Percentiles rank a stretch among this genome's conserved stretches.
Evolutionary conservation across 805 yeast genomes (phyloP).

Genomic region (Saturnispora saitoi): DNA sequence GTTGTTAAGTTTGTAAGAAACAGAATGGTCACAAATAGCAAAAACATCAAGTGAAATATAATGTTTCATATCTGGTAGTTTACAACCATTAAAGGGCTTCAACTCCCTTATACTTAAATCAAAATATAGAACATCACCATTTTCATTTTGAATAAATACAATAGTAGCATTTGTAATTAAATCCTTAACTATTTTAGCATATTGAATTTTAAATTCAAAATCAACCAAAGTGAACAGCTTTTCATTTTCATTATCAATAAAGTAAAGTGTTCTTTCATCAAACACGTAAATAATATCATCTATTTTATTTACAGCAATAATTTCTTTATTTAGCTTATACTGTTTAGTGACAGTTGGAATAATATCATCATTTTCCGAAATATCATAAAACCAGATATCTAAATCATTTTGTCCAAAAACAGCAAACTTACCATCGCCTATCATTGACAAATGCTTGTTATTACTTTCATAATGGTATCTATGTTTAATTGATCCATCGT

Average conservation of each 20-base stretch:
- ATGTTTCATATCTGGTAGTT: conserved; percentile 1
- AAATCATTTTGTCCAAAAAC: not conserved
- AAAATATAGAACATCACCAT: not conserved
- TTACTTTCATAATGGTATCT: conserved; percentile 20
- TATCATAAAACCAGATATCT: conserved; percentile 3
- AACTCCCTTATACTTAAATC: not conserved
- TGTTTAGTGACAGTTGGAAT: not conserved
- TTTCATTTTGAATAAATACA: not conserved
- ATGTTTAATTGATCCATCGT: conserved; percentile 23
- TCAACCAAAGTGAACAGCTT: not conserved
- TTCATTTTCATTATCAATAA: not conserved
- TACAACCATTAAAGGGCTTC: conserved; percentile 4
- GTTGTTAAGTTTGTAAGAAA: conserved; percentile 7
- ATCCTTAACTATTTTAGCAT: conserved; percentile 1
- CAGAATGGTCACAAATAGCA: conserved; percentile 8
- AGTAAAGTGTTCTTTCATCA: conserved; percentile 8
- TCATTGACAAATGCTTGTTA: not conserved
- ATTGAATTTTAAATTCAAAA: not conserved
- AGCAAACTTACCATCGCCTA: not conserved
- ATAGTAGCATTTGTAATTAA: not conserved
- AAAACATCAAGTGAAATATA: not conserved
- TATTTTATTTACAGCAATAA: conserved; percentile 14
- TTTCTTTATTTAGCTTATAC: not conserved
- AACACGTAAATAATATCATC: conserved; percentile 8
- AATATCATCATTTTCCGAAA: not conserved